Conservation (phyloP, 441 rosid species). For the Gossypium lobatum region DNA sequence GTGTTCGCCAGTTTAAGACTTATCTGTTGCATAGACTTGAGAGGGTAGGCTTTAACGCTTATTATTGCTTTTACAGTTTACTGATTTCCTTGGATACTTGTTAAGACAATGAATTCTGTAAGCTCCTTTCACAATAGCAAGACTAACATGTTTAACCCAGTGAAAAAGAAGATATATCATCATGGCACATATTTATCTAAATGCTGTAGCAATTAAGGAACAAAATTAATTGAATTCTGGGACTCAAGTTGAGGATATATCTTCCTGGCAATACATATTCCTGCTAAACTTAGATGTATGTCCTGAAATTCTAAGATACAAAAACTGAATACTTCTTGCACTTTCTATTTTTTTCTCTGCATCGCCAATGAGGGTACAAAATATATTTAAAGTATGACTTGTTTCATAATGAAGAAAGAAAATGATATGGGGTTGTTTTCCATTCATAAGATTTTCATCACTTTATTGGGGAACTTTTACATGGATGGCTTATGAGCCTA, state of each 20-base stretch:
- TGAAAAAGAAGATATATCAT: neutral
- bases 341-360: neutral
- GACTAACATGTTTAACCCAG: neutral
- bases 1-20: slow-evolving; percentile 95
- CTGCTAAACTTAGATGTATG: neutral
- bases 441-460: neutral
- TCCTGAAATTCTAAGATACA: neutral
- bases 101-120: neutral
- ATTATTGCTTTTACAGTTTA: neutral
- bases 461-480: neutral
- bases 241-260: neutral
- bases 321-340: neutral
- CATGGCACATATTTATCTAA: neutral
- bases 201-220: neutral
- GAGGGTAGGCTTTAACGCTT: slow-evolving; percentile 41
- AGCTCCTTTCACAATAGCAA: neutral
- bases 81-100: neutral
- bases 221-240: neutral
- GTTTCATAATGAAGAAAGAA: neutral
- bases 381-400: neutral
- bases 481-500: neutral
- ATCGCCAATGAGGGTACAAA: neutral
- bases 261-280: neutral
- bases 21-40: slow-evolving; percentile 78
- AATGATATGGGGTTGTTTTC: neutral